Evolutionary conservation across 2,329 filamentous ascomycete species (phyloP).

Genomic region (Fusarium ramigenum): DNA sequence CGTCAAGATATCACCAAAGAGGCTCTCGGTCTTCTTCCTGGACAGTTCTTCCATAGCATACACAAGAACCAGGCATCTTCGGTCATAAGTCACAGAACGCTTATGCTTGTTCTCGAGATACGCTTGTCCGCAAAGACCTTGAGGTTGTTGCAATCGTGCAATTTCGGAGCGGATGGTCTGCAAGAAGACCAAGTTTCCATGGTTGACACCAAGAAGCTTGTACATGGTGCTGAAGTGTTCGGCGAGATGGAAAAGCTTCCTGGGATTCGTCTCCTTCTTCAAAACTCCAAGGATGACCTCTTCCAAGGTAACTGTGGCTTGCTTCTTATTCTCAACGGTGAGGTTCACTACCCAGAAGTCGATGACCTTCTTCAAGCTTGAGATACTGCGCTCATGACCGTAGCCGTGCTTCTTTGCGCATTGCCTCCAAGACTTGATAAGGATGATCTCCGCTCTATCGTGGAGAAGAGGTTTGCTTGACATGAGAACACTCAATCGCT

Average conservation of each 20-base stretch:
- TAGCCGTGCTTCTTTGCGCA: neutral
- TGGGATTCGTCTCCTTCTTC: neutral
- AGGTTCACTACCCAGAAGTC: neutral
- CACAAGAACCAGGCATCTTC: neutral
- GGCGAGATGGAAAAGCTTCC: neutral
- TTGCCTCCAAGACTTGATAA: neutral
- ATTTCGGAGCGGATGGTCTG: neutral
- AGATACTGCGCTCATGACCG: neutral
- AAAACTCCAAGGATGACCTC: neutral
- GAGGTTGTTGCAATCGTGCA: neutral
- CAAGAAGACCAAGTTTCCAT: neutral
- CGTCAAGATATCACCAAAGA: neutral
- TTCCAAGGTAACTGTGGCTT: neutral
- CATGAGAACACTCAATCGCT: neutral
- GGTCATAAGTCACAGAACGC: neutral
- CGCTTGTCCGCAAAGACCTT: neutral
- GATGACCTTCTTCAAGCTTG: neutral
- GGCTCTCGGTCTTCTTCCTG: neutral
- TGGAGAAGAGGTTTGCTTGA: neutral
- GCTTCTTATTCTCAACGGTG: neutral
- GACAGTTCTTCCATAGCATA: neutral
- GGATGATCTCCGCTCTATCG: neutral
- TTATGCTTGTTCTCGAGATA: neutral
- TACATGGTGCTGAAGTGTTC: neutral
- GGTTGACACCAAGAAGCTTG: neutral